A percentile compares a stretch with the other conserved stretches of the same genome.
Evolutionary conservation across 2,329 filamentous ascomycete species (phyloP).

Genomic region (Ceratocystis diversiconidia): DNA sequence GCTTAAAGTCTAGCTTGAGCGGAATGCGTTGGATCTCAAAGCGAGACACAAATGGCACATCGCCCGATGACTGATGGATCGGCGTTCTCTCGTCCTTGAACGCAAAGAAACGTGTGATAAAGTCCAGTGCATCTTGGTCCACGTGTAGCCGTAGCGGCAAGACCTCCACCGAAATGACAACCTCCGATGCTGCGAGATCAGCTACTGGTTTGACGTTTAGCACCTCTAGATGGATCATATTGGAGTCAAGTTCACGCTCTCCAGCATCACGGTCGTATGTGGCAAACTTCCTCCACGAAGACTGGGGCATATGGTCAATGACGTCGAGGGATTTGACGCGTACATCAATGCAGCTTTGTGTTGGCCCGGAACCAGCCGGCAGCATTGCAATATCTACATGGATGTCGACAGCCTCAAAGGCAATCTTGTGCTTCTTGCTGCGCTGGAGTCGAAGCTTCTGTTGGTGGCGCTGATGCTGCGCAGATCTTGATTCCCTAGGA

Average conservation of each 20-base stretch:
- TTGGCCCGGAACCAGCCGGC: constrained; percentile 61
- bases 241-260: constrained; percentile 71
- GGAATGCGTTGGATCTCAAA: constrained; percentile 74
- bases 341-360: constrained; percentile 74
- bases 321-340: constrained; percentile 73
- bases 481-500: constrained; percentile 41
- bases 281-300: constrained; percentile 95
- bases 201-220: constrained; percentile 76
- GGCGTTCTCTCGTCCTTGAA: constrained; percentile 69
- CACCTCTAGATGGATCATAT: constrained; percentile 81
- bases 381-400: constrained; percentile 72
- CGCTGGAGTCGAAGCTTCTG: constrained; percentile 61
- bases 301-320: constrained; percentile 86
- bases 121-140: constrained; percentile 93
- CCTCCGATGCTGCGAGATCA: constrained; percentile 73
- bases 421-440: constrained; percentile 87
- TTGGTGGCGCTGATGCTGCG: constrained; percentile 29
- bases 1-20: constrained; percentile 86
- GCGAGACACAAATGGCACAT: constrained; percentile 75
- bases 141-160: constrained; percentile 84
- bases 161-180: constrained; percentile 65
- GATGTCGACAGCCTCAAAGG: constrained; percentile 79
- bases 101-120: constrained; percentile 93
- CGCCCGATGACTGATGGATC: constrained; percentile 45
- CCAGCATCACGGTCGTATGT: constrained; percentile 82